Base-by-base conservation (phyloP, 768 basidiomycete species). In the Russula earlei region DNA sequence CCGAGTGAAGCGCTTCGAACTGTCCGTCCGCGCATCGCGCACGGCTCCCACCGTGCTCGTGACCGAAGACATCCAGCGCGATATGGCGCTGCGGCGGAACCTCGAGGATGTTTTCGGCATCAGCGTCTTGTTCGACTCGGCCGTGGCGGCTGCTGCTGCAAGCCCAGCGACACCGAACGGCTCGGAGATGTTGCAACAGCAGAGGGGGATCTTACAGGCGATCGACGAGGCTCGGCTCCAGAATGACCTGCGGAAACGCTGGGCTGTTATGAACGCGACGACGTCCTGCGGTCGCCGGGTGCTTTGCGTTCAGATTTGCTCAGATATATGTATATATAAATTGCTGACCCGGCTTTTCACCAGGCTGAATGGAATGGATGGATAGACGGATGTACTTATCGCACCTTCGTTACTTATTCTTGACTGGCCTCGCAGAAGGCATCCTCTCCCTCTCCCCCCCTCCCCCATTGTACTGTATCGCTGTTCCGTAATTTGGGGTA, bases 1-100 rank as follows among this genome's bases (percentile, higher is more conserved):
- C 80, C 83, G 89, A 58, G 76, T 91, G 46, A 91, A 91, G 66
- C 84, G 84, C 50, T 92, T 88, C 86, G 89, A 91, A 66, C 67
- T 73, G 44, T 83, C 83, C 9, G 77, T 91, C 52, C 81, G 84
- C 27, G 69, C 75, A 65, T 60, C 72, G 31, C 50, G 45, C 49
- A 8, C 40, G 0, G 9, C 19, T 4, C 40, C 31, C 4, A 4
- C 54, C 11, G 6, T 40, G 12, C 17, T 52, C 31, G 40, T 59
- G 2, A 17, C 55, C 1, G 59, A 61, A 14, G 55, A 61, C 40
- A 22, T 53, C 6, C 50, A 55, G 49, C 59, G 49, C 10, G 46
- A 61, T 3, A 12, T 43, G 8, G 40, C 38, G 7, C 27, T 61
- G 33, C 55, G 59, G 14, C 55, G 55, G 27, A 58, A 61, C 25